A percentile compares a stretch with the other conserved stretches of the same genome.
phyloP scores from a whole-genome alignment of 2,329 filamentous ascomycete species.

The Periconia sp. region DNA sequence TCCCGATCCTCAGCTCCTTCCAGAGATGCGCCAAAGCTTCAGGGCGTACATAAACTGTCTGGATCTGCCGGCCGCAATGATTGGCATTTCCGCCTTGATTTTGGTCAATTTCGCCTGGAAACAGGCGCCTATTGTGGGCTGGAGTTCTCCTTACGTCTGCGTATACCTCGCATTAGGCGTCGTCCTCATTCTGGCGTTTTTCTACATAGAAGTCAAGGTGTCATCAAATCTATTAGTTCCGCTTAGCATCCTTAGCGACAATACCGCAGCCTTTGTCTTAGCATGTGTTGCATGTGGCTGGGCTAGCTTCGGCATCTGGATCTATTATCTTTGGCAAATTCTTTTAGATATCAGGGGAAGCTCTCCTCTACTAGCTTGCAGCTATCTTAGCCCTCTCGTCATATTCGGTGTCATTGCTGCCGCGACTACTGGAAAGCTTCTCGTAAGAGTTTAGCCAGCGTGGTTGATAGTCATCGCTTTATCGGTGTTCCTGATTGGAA shows the following conservation, averaged over 20 bases:
- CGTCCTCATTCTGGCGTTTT: slow-evolving; percentile 61
- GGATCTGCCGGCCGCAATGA: slow-evolving; percentile 53
- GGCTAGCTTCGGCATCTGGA: slow-evolving; percentile 41
- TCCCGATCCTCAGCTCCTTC: no score
- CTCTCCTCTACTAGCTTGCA: slow-evolving; percentile 34
- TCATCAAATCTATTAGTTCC: slow-evolving; percentile 64
- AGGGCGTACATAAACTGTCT: no score
- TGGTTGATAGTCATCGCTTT: slow-evolving; percentile 42
- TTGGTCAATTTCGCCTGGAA: slow-evolving; percentile 73
- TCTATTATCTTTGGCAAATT: slow-evolving; percentile 42
- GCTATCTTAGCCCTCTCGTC: slow-evolving; percentile 31
- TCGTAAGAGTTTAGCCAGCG: slow-evolving; percentile 32
- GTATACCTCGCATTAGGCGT: slow-evolving; percentile 64
- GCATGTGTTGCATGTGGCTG: slow-evolving; percentile 56
- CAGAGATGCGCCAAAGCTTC: no score
- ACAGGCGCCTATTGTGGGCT: slow-evolving; percentile 66
- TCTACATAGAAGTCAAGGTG: slow-evolving; percentile 56
- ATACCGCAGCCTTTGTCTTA: slow-evolving; percentile 63
- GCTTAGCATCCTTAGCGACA: slow-evolving; percentile 55
- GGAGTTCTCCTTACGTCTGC: slow-evolving; percentile 62
- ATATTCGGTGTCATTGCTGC: slow-evolving; percentile 40
- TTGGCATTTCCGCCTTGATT: slow-evolving; percentile 62
- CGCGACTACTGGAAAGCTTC: slow-evolving; percentile 34
- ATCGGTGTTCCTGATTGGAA: slow-evolving; percentile 41
- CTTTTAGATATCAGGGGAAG: slow-evolving; percentile 27